Conservation (phyloP, 306 rosid species). For the Trichosanthes truncata region DNA sequence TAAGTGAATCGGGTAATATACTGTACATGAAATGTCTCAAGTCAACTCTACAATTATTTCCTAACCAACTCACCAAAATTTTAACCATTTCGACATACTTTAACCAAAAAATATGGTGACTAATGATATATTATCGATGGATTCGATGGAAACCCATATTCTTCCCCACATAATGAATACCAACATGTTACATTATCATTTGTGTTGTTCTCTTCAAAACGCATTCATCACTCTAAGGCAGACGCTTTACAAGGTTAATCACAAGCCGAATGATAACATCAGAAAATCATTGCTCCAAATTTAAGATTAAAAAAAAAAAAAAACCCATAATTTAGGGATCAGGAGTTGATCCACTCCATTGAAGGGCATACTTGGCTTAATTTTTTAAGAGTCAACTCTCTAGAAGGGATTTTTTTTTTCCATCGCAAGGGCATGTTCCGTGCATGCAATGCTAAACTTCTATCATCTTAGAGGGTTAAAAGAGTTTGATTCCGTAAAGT, state of each 20-base stretch:
- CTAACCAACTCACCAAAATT: not conserved
- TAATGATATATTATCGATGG: not conserved
- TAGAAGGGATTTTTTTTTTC: not conserved
- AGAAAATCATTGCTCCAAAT: not conserved
- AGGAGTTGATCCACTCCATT: not conserved
- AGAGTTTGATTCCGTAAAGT: not conserved
- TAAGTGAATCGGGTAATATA: not conserved
- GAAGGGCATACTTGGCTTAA: not conserved
- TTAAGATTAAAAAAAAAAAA: not conserved
- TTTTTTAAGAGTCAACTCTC: not conserved
- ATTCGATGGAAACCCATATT: not conserved
- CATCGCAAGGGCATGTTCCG: not conserved
- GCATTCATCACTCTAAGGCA: not conserved
- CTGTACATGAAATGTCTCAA: not conserved
- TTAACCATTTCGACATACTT: not conserved
- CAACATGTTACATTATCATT: not conserved
- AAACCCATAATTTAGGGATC: not conserved
- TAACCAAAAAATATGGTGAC: not conserved
- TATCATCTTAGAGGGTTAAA: not conserved
- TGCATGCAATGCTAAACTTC: not conserved
- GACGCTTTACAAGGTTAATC: not conserved
- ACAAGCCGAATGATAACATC: not conserved
- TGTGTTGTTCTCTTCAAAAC: not conserved
- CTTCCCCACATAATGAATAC: not conserved
- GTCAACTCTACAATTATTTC: not conserved